Base-by-base conservation (phyloP, 2,329 filamentous ascomycete genomes). In the Arthrobotrys musiformis region DNA sequence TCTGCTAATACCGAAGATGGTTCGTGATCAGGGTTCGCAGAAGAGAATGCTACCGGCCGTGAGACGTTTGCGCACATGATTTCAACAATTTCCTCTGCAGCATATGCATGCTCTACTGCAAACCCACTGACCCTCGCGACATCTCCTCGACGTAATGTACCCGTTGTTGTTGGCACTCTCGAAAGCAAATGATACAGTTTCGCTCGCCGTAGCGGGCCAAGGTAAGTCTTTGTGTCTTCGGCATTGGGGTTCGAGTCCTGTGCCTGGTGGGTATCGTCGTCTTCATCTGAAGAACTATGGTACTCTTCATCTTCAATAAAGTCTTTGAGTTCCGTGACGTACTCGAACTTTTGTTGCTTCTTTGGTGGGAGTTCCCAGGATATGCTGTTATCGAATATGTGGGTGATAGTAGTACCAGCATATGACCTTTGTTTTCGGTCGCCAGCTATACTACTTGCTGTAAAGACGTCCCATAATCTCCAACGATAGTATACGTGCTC, bases 401-500 rank as follows among this genome's bases (percentile, higher is more conserved):
- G 80, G 8, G 74, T 73, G 13, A 78, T 69, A 22, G 74, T 72
- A 3, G 74, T 78, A 15, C 74, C 74, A 4, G 74, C 61, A 58
- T 78, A 81, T 33, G 35, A 79, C 63, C 78, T 28, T 56, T 79
- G 37, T 48, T 69, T 26, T 58, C 66, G 22, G 28, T 75, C 60
- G 9, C 61, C 68, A 6, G 58, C 48, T 17, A 24, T 70, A 48
- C 73, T 63, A 37, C 63, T 70, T 4, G 66, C 61, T 4, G 73
- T 82, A 11, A 94, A 86, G 7, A 94, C 87, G 80, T 95, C 90
- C 92, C 94, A 97, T 50, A 98, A 82, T 50, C 93, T 89, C 92
- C 93, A 98, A 48, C 95, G 90, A 83, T 98, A 98, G 88, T 94
- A 99, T 15, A 96, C 88, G 15, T 91, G 94, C 26, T 90, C 93